Evolutionary conservation across 2,329 filamentous ascomycete species (phyloP), one percentile per base, ranked within the genome.

Genomic region (Clonostachys byssicola): DNA sequence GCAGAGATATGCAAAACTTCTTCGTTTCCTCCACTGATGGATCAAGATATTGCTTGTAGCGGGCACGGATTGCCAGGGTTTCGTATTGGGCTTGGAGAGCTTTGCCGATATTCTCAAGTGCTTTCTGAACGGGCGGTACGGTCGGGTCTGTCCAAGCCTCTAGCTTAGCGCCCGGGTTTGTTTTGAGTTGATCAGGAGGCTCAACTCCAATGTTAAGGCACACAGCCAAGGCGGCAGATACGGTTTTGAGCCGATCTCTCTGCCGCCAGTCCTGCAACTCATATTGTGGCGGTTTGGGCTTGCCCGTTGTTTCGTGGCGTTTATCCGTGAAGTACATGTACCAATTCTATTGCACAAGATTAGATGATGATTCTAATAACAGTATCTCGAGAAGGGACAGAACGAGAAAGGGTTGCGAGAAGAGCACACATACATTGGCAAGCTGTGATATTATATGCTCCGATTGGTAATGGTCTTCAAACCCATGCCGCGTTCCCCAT

Each of bases 291-390:
- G 82, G 78, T 62, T 91, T 89, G 14, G 91, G 89, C 55, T 92
- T 90, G 18, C 91, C 94, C 35, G 90, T 92, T 18, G 90, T 94
- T 64, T 97, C 94, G 68, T 99, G 94, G 46, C 92, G 86, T 68
- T 97, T 97, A 68, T 99, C 94, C 53, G 92, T 96, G 67, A 89
- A 99, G 70, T 99, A 99, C 92, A 97, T 97, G 74, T 96, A 97
- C 83, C 95, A 99, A 56, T 90, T 95, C 88, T 96, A 67, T 17
- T 9, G 6, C 5, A 35, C 9, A 20, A 36, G 10, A 23, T 30
- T 30, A 30, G 23, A 30, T 10, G 17, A n/a, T 40, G 38, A 40
- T 10, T 9, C 23, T 10, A 30, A 30, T 30, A 30, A 9, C 23
- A 30, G 23, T 9, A 30, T 30, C 14, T 13, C 16, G 20, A 17